phyloP scores from a whole-genome alignment of 805 yeast genomes.

The Metschnikowia arizonensis region DNA sequence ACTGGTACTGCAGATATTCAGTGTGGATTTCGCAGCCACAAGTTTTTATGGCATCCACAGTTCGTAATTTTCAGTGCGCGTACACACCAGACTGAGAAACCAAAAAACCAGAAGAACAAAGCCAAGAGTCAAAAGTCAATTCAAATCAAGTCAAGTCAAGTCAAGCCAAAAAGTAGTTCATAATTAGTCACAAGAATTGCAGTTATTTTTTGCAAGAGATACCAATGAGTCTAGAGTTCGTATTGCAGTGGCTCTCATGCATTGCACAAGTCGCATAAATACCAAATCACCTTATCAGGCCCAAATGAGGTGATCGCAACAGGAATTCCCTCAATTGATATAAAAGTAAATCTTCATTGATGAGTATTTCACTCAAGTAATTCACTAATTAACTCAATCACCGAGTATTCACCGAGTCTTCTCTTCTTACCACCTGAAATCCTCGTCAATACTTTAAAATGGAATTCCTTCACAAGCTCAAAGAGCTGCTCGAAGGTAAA shows the following conservation, averaged over 20 bases:
- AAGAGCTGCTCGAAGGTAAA: slow-evolving; percentile 8
- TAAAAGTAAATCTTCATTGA: background rate
- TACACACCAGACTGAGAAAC: background rate
- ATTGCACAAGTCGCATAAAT: background rate
- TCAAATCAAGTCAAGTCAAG: too few species aligned
- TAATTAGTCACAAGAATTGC: too few species aligned
- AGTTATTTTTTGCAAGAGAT: too few species aligned
- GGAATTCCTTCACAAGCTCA: slow-evolving; percentile 3
- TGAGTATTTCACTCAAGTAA: too few species aligned
- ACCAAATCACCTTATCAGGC: background rate
- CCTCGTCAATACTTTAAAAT: too few species aligned
- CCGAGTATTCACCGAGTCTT: too few species aligned
- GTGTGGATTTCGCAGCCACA: slow-evolving; percentile 10
- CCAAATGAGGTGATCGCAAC: background rate
- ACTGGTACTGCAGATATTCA: background rate
- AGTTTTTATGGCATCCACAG: background rate
- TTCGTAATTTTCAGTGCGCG: slow-evolving; percentile 1
- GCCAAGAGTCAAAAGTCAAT: background rate
- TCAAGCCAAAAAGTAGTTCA: too few species aligned
- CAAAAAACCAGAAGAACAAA: background rate
- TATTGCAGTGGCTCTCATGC: slow-evolving; percentile 1
- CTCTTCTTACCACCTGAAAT: too few species aligned
- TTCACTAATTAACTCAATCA: too few species aligned
- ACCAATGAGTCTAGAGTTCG: too few species aligned
- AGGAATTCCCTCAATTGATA: background rate